Evolutionary conservation across 495 filamentous ascomycete species (phyloP).

Genomic region (Physcia stellaris): DNA sequence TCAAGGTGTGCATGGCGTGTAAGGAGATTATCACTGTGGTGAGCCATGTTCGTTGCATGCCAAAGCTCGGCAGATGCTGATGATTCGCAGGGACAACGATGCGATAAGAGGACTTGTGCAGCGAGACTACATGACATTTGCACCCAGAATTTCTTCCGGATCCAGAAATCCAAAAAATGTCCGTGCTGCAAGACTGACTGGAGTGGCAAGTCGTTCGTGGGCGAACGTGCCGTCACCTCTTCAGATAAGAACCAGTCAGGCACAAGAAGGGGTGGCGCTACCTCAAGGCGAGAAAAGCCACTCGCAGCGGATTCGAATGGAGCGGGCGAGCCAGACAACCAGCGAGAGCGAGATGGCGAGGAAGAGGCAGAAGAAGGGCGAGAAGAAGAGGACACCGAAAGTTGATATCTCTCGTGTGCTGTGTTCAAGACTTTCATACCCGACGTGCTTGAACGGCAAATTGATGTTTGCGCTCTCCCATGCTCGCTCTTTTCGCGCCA

Average conservation of each 20-base stretch:
- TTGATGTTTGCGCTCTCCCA: no score
- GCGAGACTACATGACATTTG: conserved; percentile 71
- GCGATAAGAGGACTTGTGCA: conserved; percentile 49
- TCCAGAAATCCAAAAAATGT: conserved; percentile 48
- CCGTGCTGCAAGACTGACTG: conserved; percentile 60
- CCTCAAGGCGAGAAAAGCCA: conserved; percentile 9
- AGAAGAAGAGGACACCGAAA: neutral
- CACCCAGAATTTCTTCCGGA: conserved; percentile 54
- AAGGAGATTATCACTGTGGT: conserved; percentile 78
- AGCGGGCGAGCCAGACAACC: conserved; percentile 9
- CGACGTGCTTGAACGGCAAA: no score
- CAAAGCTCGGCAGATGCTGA: neutral
- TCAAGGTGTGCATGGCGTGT: conserved; percentile 83
- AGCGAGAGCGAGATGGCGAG: conserved; percentile 6
- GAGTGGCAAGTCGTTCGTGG: conserved; percentile 64
- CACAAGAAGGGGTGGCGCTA: conserved; percentile 19
- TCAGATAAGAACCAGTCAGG: conserved; percentile 17
- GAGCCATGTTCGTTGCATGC: conserved; percentile 16
- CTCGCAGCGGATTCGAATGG: conserved; percentile 17
- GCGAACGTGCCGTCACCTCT: conserved; percentile 53
- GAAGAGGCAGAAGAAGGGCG: conserved; percentile 5
- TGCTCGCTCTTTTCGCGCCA: no score
- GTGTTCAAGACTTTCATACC: no score
- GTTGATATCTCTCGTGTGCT: neutral
- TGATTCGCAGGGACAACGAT: conserved; percentile 56